phyloP scores from a whole-genome alignment of 2,329 filamentous ascomycete genomes.

The Arthrobotrys entomopaga region DNA sequence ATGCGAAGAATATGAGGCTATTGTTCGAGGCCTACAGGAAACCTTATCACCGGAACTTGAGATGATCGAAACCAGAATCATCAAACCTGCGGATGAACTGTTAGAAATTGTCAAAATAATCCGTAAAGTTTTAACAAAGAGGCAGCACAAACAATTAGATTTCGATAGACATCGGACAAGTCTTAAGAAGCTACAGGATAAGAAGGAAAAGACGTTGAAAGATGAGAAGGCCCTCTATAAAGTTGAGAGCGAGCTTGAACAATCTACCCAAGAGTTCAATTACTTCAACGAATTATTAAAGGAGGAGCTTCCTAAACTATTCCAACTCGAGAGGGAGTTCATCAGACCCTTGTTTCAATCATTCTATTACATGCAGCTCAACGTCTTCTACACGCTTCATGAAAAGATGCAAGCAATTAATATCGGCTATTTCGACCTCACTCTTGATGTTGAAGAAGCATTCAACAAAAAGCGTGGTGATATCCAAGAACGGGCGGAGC shows the following conservation, averaged over 20 bases:
- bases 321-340: slow-evolving; percentile 88
- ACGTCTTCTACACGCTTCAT: slow-evolving; percentile 98
- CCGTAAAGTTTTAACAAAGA: slow-evolving; percentile 85
- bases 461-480: slow-evolving; percentile 90
- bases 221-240: slow-evolving; percentile 98
- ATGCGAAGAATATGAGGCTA: slow-evolving; percentile 93
- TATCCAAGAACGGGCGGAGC: slow-evolving; percentile 84
- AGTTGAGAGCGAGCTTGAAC: slow-evolving; percentile 88
- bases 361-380: slow-evolving; percentile 99
- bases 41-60: slow-evolving; percentile 91
- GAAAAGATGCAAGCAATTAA: slow-evolving; percentile 98
- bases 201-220: slow-evolving; percentile 95
- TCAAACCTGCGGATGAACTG: slow-evolving; percentile 91
- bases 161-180: slow-evolving; percentile 85
- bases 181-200: slow-evolving; percentile 94
- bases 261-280: slow-evolving; percentile 93
- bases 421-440: slow-evolving; percentile 96
- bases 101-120: slow-evolving; percentile 95
- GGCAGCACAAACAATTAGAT: slow-evolving; percentile 96
- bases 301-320: slow-evolving; percentile 92
- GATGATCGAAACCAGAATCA: slow-evolving; percentile 93
- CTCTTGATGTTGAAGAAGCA: slow-evolving; percentile 87
- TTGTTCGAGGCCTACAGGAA: slow-evolving; percentile 89
- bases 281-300: slow-evolving; percentile 98
- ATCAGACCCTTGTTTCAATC: slow-evolving; percentile 97